These are phyloP conservation scores for Pseudocercospora eumusae DNA, from an alignment of 2,329 filamentous ascomycete genomes.

Conservation along the genomic window DNA sequence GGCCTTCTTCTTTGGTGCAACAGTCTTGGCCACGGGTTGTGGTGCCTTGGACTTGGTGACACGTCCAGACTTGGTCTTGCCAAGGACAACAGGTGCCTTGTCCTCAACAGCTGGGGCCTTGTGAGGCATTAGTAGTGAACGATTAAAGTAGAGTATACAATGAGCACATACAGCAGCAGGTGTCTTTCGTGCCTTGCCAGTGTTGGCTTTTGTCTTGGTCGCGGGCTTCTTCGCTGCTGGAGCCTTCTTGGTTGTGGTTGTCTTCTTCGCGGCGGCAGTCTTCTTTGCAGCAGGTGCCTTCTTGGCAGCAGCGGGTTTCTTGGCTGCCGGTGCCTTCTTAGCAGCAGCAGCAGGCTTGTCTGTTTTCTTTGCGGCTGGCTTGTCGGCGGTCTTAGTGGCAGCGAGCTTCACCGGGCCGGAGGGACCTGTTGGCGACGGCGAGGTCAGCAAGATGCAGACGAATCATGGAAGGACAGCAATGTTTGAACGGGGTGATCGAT, in stretches of 20 bases:
- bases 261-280: conserved; percentile 56
- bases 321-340: conserved; percentile 47
- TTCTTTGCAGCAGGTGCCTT: conserved; percentile 52
- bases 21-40: conserved; percentile 49
- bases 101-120: conserved; percentile 68
- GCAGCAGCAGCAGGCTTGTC: conserved; percentile 38
- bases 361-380: conserved; percentile 45
- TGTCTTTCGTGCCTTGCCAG: conserved; percentile 49
- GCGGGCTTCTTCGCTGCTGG: conserved; percentile 43
- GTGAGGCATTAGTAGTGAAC: conserved; percentile 22
- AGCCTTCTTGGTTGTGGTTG: conserved; percentile 49
- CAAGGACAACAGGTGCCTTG: conserved; percentile 65
- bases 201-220: conserved; percentile 49
- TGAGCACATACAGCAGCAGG: conserved; percentile 36
- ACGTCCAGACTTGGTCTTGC: conserved; percentile 84
- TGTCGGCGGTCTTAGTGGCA: conserved; percentile 43
- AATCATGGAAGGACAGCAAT: conserved; percentile 7
- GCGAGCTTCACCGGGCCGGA: conserved; percentile 87
- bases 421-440: conserved; percentile 56
- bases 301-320: conserved; percentile 50
- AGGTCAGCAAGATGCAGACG: conserved; percentile 30
- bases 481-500: conserved; percentile 14
- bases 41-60: conserved; percentile 69
- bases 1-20: conserved; percentile 41
- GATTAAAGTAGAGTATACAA: not conserved